A percentile compares a stretch with the other conserved stretches of the same genome.
Conservation (phyloP, 805 yeast genomes). For the Lipomyces mesembrius region DNA sequence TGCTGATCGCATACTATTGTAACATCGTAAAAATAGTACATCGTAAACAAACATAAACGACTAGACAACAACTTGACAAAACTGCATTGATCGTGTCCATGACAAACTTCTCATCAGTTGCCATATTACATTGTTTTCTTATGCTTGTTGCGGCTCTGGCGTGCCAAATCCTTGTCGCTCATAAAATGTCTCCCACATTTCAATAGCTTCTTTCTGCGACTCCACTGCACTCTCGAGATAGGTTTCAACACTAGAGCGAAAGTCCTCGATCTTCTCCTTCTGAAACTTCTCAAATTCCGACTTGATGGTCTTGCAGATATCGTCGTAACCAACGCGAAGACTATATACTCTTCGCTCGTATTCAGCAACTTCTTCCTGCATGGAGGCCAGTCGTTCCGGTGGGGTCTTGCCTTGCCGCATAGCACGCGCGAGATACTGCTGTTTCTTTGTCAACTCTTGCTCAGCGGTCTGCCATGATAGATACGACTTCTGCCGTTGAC, state of each 20-base stretch:
- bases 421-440: conserved; percentile 53
- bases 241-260: conserved; percentile 86
- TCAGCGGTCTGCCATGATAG: conserved; percentile 54
- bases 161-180: conserved; percentile 48
- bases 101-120: not conserved
- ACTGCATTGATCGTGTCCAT: not conserved
- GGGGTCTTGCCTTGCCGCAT: conserved; percentile 56
- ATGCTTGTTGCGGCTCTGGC: conserved; percentile 23
- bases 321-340: conserved; percentile 65
- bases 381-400: conserved; percentile 62
- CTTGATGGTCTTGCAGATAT: conserved; percentile 67
- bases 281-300: conserved; percentile 72
- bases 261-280: conserved; percentile 75
- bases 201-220: conserved; percentile 79
- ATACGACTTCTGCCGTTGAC: conserved; percentile 67
- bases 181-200: conserved; percentile 64
- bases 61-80: not conserved
- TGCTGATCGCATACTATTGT: not conserved
- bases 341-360: conserved; percentile 58
- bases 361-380: conserved; percentile 63
- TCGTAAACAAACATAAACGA: not conserved
- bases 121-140: not conserved
- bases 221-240: conserved; percentile 89
- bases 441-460: conserved; percentile 55
- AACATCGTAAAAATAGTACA: conserved; percentile 2